Evolutionary conservation across 2,329 filamentous ascomycete genomes (phyloP).

Genomic region (Amauroascus verrucosus): DNA sequence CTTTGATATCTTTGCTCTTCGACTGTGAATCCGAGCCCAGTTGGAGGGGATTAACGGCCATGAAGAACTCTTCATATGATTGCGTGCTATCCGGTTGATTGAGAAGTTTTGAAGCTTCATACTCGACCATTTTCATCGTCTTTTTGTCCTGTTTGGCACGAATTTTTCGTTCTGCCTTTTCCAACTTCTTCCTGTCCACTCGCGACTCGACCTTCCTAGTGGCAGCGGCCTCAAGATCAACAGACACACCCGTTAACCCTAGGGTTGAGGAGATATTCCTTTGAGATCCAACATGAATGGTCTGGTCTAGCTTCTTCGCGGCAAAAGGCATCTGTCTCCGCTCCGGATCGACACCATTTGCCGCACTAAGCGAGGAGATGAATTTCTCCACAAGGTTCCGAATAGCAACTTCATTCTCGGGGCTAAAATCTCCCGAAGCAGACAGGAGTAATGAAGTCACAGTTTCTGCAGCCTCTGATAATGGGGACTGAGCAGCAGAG

Average conservation of each 20-base stretch:
- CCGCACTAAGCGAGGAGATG: conserved; percentile 67
- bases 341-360: conserved; percentile 58
- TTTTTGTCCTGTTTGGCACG: conserved; percentile 98
- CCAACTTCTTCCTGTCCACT: conserved; percentile 96
- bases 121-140: conserved; percentile 94
- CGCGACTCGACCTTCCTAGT: conserved; percentile 90
- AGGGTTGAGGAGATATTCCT: conserved; percentile 93
- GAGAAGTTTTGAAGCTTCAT: conserved; percentile 84
- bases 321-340: conserved; percentile 60
- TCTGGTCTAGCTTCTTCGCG: conserved; percentile 80
- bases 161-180: conserved; percentile 96
- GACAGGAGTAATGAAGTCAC: conserved; percentile 86
- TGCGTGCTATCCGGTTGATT: conserved; percentile 71
- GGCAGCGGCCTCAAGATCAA: conserved; percentile 91
- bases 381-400: conserved; percentile 80
- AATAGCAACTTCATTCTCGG: conserved; percentile 64
- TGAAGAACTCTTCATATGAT: conserved; percentile 99
- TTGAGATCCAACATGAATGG: conserved; percentile 86
- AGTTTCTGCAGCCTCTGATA: conserved; percentile 71
- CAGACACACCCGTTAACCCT: conserved; percentile 68
- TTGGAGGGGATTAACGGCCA: conserved; percentile 96
- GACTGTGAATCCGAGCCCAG: conserved; percentile 58
- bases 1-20: conserved; percentile 98
- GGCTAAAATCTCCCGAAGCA: conserved; percentile 72
- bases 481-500: conserved; percentile 56